phyloP scores from a whole-genome alignment of 495 filamentous ascomycete species.

The Pseudomonodictys pantanalensis region DNA sequence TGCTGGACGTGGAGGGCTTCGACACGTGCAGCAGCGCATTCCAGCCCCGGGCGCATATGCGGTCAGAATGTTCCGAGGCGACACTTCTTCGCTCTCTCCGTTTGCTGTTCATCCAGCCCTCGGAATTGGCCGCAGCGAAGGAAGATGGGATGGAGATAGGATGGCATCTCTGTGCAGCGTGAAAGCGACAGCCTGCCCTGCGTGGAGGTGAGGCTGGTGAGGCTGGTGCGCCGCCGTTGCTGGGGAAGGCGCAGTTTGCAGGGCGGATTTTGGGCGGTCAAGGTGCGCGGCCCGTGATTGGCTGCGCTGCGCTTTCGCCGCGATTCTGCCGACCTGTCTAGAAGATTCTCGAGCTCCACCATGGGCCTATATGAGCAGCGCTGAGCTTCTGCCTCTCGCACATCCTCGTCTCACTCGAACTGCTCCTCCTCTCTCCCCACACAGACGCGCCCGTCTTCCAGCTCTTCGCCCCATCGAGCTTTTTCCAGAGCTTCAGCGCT shows the following conservation, averaged over 20 bases:
- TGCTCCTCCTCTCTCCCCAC: background rate
- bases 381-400: slow-evolving; percentile 1
- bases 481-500: background rate
- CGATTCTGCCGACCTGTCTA: slow-evolving; percentile 20
- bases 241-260: slow-evolving; percentile 1
- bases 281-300: slow-evolving; percentile 5
- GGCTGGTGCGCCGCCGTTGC: background rate
- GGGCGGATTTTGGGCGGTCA: slow-evolving; percentile 5
- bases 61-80: too few species aligned
- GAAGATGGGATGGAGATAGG: too few species aligned
- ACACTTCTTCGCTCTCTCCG: too few species aligned
- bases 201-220: background rate
- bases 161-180: too few species aligned
- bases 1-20: too few species aligned
- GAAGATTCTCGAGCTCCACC: slow-evolving; percentile 24
- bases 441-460: background rate
- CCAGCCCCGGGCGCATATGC: too few species aligned
- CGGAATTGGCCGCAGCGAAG: too few species aligned
- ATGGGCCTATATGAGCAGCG: slow-evolving; percentile 11
- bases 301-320: slow-evolving; percentile 7
- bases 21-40: too few species aligned
- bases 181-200: too few species aligned
- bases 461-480: background rate
- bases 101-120: too few species aligned
- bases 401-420: background rate